These are phyloP conservation scores for Craterostigma plantagineum DNA, from an alignment of 257 asterid species.

Conservation along the genomic window DNA sequence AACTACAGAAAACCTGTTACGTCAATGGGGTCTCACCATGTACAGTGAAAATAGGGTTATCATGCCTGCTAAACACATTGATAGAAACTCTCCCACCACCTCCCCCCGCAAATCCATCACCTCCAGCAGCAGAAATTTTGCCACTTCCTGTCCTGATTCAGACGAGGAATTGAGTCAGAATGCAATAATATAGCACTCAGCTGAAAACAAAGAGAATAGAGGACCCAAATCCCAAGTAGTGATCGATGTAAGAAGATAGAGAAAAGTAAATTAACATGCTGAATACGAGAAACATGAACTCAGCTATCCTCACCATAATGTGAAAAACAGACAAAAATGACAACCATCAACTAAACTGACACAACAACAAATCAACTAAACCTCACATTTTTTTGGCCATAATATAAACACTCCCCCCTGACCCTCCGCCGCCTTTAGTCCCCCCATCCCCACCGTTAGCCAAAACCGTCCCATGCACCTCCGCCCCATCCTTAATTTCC, in stretches of 20 bases:
- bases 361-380: slow-evolving; percentile 2
- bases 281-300: too few relatives aligned
- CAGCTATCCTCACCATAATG: too few relatives aligned
- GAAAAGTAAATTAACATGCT: too few relatives aligned
- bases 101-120: slow-evolving; percentile 91
- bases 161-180: too few relatives aligned
- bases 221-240: slow-evolving; percentile 17
- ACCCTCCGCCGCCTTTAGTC: slow-evolving; percentile 87
- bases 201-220: too few relatives aligned
- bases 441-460: slow-evolving; percentile 93
- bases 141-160: slow-evolving; percentile 96
- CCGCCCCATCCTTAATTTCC: slow-evolving; percentile 27
- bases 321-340: too few relatives aligned
- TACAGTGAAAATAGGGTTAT: slow-evolving; percentile 54
- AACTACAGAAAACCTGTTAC: too few relatives aligned
- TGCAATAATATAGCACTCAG: too few relatives aligned
- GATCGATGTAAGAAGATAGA: too few relatives aligned
- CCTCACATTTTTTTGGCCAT: slow-evolving; percentile 52
- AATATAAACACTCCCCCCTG: slow-evolving; percentile 91
- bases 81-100: slow-evolving; percentile 95
- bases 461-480: slow-evolving; percentile 72
- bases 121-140: slow-evolving; percentile 77
- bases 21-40: too few relatives aligned
- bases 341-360: too few relatives aligned
- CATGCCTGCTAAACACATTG: slow-evolving; percentile 90